Conservation (phyloP, 306 rosid species). For the Erythrophleum fordii region DNA sequence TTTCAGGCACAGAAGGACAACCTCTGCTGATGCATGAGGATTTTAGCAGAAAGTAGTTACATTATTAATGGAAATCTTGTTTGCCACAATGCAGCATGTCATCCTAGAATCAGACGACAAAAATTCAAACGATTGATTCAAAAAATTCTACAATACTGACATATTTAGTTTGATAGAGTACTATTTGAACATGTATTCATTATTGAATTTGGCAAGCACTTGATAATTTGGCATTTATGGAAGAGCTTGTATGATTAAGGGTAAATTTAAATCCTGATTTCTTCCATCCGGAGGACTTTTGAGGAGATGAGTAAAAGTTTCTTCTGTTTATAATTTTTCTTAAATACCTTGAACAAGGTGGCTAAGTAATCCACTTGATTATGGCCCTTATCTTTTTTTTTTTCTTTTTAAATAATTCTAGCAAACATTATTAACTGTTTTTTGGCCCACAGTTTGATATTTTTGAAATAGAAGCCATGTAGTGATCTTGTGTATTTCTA, state of each 20-base stretch:
- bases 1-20: conserved; percentile 14
- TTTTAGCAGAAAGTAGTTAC: conserved; percentile 7
- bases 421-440: no score
- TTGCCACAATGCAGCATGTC: not conserved
- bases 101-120: not conserved
- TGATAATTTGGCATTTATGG: not conserved
- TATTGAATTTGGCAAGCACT: conserved; percentile 4
- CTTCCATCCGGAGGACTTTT: conserved; percentile 1
- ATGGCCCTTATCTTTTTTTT: not conserved
- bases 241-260: conserved; percentile 8
- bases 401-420: not conserved
- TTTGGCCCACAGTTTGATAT: not conserved
- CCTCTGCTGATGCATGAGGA: conserved; percentile 13
- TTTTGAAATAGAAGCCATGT: not conserved
- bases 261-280: conserved; percentile 2
- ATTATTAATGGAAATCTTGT: not conserved
- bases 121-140: not conserved
- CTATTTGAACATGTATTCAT: not conserved
- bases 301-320: not conserved
- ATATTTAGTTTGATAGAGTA: not conserved
- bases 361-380: not conserved
- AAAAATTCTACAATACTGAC: conserved; percentile 12
- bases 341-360: not conserved
- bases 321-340: conserved; percentile 22
- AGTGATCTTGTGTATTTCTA: conserved; percentile 2